These are phyloP conservation scores for Komagataella populi DNA, from an alignment of 805 yeast genomes.

Conservation along the genomic window DNA sequence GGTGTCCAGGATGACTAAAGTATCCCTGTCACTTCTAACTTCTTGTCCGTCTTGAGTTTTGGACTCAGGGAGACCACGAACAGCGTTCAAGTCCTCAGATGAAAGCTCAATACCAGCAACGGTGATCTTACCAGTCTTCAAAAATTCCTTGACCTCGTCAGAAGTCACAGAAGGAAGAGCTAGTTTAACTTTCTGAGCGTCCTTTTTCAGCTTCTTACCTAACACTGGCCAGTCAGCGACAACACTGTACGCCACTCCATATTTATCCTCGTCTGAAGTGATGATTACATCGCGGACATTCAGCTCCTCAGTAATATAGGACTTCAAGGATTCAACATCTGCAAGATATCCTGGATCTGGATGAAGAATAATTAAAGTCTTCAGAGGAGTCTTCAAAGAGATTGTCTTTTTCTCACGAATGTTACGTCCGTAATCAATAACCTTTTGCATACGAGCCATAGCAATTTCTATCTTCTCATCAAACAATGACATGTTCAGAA, in stretches of 20 bases:
- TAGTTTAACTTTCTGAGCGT: conserved; percentile 86
- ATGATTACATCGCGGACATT: conserved; percentile 81
- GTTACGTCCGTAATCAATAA: conserved; percentile 90
- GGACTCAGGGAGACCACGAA: conserved; percentile 73
- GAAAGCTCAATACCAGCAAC: conserved; percentile 87
- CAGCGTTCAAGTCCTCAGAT: conserved; percentile 79
- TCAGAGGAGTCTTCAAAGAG: conserved; percentile 90
- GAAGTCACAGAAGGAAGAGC: conserved; percentile 79
- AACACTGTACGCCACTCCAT: conserved; percentile 85
- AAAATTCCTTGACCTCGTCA: conserved; percentile 65
- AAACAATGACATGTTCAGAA: conserved; percentile 63
- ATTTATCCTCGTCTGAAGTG: conserved; percentile 81
- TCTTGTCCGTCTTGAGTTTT: conserved; percentile 62
- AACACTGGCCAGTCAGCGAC: conserved; percentile 99
- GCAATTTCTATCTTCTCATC: conserved; percentile 79
- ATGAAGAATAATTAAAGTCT: conserved; percentile 75
- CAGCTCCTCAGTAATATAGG: conserved; percentile 80
- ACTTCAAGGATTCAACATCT: conserved; percentile 66
- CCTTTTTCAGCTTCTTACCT: conserved; percentile 94
- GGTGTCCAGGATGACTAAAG: conserved; percentile 79
- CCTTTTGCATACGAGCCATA: conserved; percentile 91
- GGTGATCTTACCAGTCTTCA: conserved; percentile 56
- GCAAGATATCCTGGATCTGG: conserved; percentile 59
- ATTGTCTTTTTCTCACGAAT: conserved; percentile 93
- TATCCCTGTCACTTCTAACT: conserved; percentile 79